Evolutionary conservation across 2,329 filamentous ascomycete genomes (phyloP), one percentile per base, ranked within the genome.

Genomic region (Cadophora sp.): DNA sequence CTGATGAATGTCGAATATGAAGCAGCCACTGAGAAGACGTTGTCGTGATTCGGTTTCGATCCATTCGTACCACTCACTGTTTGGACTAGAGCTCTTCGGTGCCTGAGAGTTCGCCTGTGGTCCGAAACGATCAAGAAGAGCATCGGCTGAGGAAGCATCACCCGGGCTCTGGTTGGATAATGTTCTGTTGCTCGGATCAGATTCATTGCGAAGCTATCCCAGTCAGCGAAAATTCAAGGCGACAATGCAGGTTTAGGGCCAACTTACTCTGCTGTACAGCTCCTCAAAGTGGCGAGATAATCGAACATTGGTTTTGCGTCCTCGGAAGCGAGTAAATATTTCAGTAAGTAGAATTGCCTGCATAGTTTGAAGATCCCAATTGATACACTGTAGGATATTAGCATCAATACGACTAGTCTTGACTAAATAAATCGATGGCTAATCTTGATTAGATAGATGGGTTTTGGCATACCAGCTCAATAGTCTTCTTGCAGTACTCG

Each of bases 1-100:
- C 73, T 84, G 81, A 68, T 88, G 86, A 7, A 83, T 79, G 73
- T 89, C 86, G 65, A 86, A 78, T 62, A 87, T 76, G 75, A 88
- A 87, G 76, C 85, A 88, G 16, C 82, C 83, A 41, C 83, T 80
- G n/a, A 87, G 77, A 33, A 89, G 80, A 50, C 87, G 83, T 64
- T 84, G 83, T 64, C 79, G 80, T 8, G 83, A 79, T 76, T 89
- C 87, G 59, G 77, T 75, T 55, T 83, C 77, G 48, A 87, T 75
- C 87, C 87, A 89, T 67, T 77, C 72, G 47, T 77, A 78, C 86
- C 86, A 88, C 55, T 72, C 65, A 22, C 36, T 68, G 9, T 69
- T 59, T 16, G 66, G 47, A 60, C 72, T 66, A 56, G 66, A 59
- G 3, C 55, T 50, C 24, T 65, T 62, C 39, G 53, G 48, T 47